These are phyloP conservation scores for Chiua virens DNA, from an alignment of 768 basidiomycete genomes.

Conservation along the genomic window DNA sequence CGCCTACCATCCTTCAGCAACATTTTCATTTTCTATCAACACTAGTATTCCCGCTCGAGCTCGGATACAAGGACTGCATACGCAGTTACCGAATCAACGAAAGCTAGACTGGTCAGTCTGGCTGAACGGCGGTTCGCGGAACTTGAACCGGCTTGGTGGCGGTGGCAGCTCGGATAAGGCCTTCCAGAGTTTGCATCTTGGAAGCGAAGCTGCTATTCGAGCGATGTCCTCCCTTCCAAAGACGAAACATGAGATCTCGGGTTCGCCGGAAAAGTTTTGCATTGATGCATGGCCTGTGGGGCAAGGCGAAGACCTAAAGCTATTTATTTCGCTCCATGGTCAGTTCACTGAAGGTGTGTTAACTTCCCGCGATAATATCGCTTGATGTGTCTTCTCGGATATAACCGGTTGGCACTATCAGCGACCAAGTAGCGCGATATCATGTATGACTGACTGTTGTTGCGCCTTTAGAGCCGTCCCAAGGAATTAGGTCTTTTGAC, in stretches of 20 bases:
- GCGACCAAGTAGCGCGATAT: conserved; percentile 1
- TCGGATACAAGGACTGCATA: conserved; percentile 66
- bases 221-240: conserved; percentile 65
- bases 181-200: conserved; percentile 67
- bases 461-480: conserved; percentile 53
- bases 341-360: conserved; percentile 86
- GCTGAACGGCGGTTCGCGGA: conserved; percentile 68
- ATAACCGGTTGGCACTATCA: conserved; percentile 8
- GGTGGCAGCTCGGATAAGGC: conserved; percentile 61
- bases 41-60: conserved; percentile 80
- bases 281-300: conserved; percentile 83
- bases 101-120: conserved; percentile 79
- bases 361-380: conserved; percentile 10
- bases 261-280: conserved; percentile 79
- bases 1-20: conserved; percentile 83
- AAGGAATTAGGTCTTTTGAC: conserved; percentile 90
- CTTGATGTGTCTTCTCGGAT: conserved; percentile 8
- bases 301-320: conserved; percentile 53
- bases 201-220: conserved; percentile 61
- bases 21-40: conserved; percentile 88
- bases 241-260: conserved; percentile 81
- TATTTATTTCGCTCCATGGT: conserved; percentile 80
- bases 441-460: conserved; percentile 20
- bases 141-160: conserved; percentile 66
- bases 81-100: conserved; percentile 76